Percentiles rank a stretch among this genome's conserved stretches.
Evolutionary conservation across 148 eudicot species (phyloP).

Genomic region (Vaccinium macrocarpon): DNA sequence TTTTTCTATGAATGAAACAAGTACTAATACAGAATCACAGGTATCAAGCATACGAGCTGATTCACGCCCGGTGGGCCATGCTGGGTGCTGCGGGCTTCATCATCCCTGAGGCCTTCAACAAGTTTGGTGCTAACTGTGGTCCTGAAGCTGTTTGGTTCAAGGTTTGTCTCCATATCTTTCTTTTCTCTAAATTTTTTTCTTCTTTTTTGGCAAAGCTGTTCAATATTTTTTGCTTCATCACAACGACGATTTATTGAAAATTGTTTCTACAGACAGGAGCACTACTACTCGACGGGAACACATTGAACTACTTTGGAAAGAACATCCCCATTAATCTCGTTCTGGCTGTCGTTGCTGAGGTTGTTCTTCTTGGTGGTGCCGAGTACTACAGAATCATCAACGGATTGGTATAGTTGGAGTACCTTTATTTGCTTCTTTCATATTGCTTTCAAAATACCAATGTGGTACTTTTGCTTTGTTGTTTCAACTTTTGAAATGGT

Average conservation of each 20-base stretch:
- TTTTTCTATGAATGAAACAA: neutral
- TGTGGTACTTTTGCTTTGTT: neutral
- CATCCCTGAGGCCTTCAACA: constrained; percentile 99
- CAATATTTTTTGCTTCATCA: neutral
- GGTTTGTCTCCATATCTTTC: constrained; percentile 28
- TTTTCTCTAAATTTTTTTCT: neutral
- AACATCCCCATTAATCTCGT: constrained; percentile 83
- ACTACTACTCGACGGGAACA: constrained; percentile 85
- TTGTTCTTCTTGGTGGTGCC: constrained; percentile 95
- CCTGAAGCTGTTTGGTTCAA: constrained; percentile 99
- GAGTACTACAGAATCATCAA: constrained; percentile 95
- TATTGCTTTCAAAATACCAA: neutral
- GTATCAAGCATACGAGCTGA: constrained; percentile 86
- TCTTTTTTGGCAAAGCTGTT: no score
- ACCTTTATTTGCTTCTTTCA: neutral
- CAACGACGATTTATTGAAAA: neutral
- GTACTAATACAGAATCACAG: constrained; percentile 33
- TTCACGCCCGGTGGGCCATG: constrained; percentile 98
- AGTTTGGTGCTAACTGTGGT: constrained; percentile 93
- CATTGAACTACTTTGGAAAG: constrained; percentile 93
- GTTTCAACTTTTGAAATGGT: neutral
- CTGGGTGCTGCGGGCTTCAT: constrained; percentile 95
- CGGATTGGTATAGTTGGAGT: constrained; percentile 59
- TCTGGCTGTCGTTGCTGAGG: constrained; percentile 77
- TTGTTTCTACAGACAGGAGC: constrained; percentile 78